A percentile compares a stretch with the other conserved stretches of the same genome.
Conservation (phyloP, 176 grass and related monocot genomes). For the barley (Hordeum vulgare) region MorexV3_pseudomolecules_assembly NC_058522.1:522033753-522034252, state of each 20-base stretch:
- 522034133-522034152: background rate
- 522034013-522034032: background rate
- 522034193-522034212: too few species aligned
- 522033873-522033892: background rate
- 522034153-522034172: background rate
- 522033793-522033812: too few species aligned
- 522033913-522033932: background rate
- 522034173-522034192: background rate
- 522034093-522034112: background rate
- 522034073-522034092: background rate
- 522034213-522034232: background rate
- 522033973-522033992: background rate
- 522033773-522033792: too few species aligned
- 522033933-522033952: background rate
- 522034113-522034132: background rate
- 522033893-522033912: background rate
- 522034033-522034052: background rate
- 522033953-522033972: background rate
- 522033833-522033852: too few species aligned
- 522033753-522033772: too few species aligned
- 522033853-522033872: too few species aligned
- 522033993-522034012: background rate
- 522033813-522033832: too few species aligned
- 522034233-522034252: background rate
- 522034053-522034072: background rate